A percentile compares a stretch with the other conserved stretches of the same genome.
Evolutionary conservation across 2,329 filamentous ascomycete species (phyloP).

Genomic region (Karstenula rhodostoma): DNA sequence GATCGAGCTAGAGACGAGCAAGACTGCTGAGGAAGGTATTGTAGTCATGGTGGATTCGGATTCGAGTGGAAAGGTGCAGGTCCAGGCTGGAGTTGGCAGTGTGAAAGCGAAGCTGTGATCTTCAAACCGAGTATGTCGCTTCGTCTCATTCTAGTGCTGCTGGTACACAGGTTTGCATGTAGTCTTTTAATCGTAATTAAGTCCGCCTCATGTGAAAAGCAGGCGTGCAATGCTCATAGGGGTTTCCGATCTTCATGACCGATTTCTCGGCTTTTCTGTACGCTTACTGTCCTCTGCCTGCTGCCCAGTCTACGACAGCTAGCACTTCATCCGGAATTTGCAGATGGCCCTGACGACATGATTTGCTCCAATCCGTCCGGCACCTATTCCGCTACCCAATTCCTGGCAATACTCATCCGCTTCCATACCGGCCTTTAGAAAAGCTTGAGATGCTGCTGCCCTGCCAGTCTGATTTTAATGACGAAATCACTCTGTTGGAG

Average conservation of each 20-base stretch:
- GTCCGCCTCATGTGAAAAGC: background rate
- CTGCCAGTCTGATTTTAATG: background rate
- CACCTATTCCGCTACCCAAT: background rate
- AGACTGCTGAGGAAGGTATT: slow-evolving; percentile 41
- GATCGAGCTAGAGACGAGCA: slow-evolving; percentile 57
- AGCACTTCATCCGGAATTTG: background rate
- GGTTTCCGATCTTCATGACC: no score
- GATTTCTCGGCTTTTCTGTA: background rate
- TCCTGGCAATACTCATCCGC: background rate
- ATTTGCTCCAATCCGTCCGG: no score
- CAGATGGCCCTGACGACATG: background rate
- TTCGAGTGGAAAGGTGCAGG: slow-evolving; percentile 40
- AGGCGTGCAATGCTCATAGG: background rate
- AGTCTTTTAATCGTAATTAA: background rate
- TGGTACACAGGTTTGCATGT: background rate
- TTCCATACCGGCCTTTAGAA: background rate
- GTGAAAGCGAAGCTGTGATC: slow-evolving; percentile 40
- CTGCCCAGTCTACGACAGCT: slow-evolving; percentile 4
- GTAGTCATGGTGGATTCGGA: slow-evolving; percentile 46
- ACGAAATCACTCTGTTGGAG: background rate
- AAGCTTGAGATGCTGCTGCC: background rate
- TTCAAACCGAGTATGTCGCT: background rate
- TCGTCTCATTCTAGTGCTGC: background rate
- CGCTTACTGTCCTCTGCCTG: background rate
- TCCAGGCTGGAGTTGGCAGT: slow-evolving; percentile 45